Evolutionary conservation across 345 rosid species (phyloP).

Genomic region (Atalantia buxifolia): DNA sequence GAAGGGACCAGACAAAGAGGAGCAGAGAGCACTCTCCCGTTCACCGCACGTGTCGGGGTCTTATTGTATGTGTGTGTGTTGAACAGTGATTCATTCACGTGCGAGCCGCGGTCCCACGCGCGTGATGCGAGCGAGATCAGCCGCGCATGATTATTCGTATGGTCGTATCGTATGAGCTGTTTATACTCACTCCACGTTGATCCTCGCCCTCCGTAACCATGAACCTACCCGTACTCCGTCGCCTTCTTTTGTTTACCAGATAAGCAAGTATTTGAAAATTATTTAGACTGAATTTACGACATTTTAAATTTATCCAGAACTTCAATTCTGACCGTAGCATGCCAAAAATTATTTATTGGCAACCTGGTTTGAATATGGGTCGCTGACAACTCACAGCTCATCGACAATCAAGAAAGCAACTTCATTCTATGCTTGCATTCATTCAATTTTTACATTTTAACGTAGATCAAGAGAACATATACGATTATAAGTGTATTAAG

Average conservation of each 20-base stretch:
- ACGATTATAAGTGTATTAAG: no score
- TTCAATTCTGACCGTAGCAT: no score
- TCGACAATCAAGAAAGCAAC: no score
- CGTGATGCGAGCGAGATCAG: constrained; percentile 15
- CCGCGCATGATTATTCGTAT: not conserved
- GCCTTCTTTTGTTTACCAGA: not conserved
- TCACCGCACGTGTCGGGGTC: constrained; percentile 24
- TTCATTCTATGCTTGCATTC: no score
- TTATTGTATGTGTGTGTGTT: not conserved
- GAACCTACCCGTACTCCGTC: not conserved
- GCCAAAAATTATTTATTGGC: no score
- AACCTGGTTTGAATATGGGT: no score
- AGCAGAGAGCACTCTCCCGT: not conserved
- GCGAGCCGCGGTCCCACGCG: constrained; percentile 13
- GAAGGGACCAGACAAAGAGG: not conserved
- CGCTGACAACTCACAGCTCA: no score
- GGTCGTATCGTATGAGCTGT: not conserved
- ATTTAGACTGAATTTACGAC: not conserved
- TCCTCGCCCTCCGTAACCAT: not conserved
- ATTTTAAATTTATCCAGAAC: no score
- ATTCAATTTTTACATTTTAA: no score
- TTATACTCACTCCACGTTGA: not conserved
- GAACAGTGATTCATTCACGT: constrained; percentile 23
- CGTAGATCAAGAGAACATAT: no score
- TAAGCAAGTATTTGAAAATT: not conserved